These are phyloP conservation scores for Gossypium australe DNA, from an alignment of 345 rosid species.

Conservation along the genomic window DNA sequence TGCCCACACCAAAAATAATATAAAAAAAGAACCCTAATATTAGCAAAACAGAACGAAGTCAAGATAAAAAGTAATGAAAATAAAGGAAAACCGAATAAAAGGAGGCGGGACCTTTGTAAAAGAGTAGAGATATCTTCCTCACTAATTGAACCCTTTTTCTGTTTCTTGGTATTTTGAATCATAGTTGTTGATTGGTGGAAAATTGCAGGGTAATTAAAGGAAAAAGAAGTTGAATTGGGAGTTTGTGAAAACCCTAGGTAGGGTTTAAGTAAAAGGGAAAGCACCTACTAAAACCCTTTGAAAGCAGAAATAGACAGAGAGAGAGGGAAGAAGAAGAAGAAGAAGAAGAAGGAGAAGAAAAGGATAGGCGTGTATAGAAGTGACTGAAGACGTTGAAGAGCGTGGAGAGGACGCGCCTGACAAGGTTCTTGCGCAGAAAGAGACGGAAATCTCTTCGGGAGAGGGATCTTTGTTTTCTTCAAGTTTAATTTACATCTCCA, in stretches of 20 bases:
- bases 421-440: background rate
- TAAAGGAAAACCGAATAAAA: background rate
- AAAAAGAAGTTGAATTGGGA: background rate
- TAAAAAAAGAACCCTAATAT: background rate
- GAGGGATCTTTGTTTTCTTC: background rate
- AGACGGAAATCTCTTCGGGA: background rate
- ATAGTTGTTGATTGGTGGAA: slow-evolving; percentile 20
- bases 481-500: background rate
- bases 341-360: background rate
- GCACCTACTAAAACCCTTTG: slow-evolving; percentile 7
- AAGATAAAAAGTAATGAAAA: background rate
- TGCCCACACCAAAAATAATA: slow-evolving; percentile 11
- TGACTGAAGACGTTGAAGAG: slow-evolving; percentile 8
- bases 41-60: background rate
- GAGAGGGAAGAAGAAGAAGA: background rate
- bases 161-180: slow-evolving; percentile 46
- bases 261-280: slow-evolving; percentile 28
- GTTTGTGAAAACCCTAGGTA: background rate
- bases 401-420: slow-evolving; percentile 23
- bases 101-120: slow-evolving; percentile 47
- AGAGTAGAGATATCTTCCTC: slow-evolving; percentile 67
- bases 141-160: slow-evolving; percentile 44
- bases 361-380: background rate
- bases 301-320: background rate
- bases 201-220: slow-evolving; percentile 26